Evolutionary conservation across 2,329 filamentous ascomycete genomes (phyloP).

Genomic region (Aspergillus niger): DNA sequence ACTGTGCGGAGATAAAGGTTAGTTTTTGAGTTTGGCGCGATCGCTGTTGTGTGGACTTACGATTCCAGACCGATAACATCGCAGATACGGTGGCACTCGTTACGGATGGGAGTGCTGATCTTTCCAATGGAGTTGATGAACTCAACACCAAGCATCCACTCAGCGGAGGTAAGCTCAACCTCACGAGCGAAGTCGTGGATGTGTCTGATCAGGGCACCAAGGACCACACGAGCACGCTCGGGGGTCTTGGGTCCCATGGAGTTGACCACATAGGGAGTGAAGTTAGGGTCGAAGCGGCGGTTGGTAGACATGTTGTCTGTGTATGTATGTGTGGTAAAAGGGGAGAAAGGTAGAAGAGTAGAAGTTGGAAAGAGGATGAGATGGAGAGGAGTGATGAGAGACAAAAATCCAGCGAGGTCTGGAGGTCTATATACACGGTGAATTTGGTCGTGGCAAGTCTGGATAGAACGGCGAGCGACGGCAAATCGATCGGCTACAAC

Average conservation of each 20-base stretch:
- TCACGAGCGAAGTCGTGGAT: constrained; percentile 79
- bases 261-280: constrained; percentile 72
- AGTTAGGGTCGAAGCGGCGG: constrained; percentile 64
- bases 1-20: constrained; percentile 45
- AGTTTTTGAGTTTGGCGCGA: background rate
- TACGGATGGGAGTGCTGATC: constrained; percentile 66
- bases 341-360: background rate
- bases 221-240: constrained; percentile 64
- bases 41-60: constrained; percentile 34
- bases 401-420: constrained; percentile 10
- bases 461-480: constrained; percentile 18
- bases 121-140: constrained; percentile 76
- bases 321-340: background rate
- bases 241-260: constrained; percentile 70
- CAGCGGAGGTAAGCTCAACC: constrained; percentile 72
- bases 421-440: constrained; percentile 22
- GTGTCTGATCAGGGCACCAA: constrained; percentile 67
- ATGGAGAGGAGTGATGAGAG: constrained; percentile 1
- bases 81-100: constrained; percentile 72
- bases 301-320: constrained; percentile 23
- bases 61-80: constrained; percentile 73
- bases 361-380: background rate
- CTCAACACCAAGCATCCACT: constrained; percentile 74
- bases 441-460: constrained; percentile 8
- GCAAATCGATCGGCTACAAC: constrained; percentile 28